Evolutionary conservation across 169 alveolate genomes (phyloP), one percentile per base, ranked within the genome.

Genomic region (Cryptosporidium baileyi): DNA sequence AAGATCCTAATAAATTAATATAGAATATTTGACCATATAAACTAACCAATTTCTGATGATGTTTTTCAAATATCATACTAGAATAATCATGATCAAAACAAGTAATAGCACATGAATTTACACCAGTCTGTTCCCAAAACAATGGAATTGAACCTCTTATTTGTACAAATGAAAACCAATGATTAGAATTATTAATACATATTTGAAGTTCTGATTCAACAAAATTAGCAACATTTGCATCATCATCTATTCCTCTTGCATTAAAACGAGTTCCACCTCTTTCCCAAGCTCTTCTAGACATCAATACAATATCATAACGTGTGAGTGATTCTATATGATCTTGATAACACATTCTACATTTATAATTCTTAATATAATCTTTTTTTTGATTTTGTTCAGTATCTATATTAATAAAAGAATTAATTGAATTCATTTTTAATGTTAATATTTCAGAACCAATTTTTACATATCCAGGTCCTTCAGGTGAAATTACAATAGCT

Each of bases 141-240:
- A 96, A 88, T 9, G 99, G 99, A 22, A 97, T 96, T 32, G 98
- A 95, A 47, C 99, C 99, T 79, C 99, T 93, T 9, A 94, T 90
- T 60, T 94, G 93, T 11, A 95, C 90, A 90, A 91, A 94, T 43
- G 95, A 89, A 61, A 80, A 74, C 67, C 91, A 61, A 28, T 49
- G 63, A 62, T 59, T 89, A 57, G 74, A 30, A 54, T 91, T 85
- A 51, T 89, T 90, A 80, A 90, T 91, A 38, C 94, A 89, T 32
- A 95, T 79, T 22, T 95, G 90, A 59, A 93, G 91, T 89, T 97
- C 99, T 32, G 98, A 95, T 92, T 97, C 99, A 3, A 95, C 98
- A 90, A 93, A 97, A 91, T 97, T 97, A 24, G 97, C 98, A 24
- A 95, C 98, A 90, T 95, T 91, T 22, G 99, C 99, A 17, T 94